Percentiles rank a stretch among this genome's conserved stretches.
These are phyloP conservation scores for Sherardia arvensis DNA, from an alignment of 257 asterid species.

Conservation along the genomic window DNA sequence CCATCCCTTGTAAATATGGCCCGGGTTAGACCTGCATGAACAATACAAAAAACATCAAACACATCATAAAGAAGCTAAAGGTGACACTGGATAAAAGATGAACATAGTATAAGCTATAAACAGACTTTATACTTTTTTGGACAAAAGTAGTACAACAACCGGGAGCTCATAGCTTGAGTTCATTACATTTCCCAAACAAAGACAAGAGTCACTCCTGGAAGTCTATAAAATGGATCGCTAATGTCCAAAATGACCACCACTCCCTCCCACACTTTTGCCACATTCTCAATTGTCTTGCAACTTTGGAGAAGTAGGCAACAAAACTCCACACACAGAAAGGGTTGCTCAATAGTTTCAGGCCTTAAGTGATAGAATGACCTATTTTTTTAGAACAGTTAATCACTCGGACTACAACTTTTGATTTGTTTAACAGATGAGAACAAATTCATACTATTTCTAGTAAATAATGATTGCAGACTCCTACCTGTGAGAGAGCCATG, in stretches of 20 bases:
- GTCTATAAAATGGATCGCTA: background rate
- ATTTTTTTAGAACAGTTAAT: no score
- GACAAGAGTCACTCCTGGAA: background rate
- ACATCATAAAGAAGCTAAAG: background rate
- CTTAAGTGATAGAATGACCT: background rate
- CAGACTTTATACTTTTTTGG: background rate
- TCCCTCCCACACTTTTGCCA: background rate
- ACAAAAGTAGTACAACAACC: background rate
- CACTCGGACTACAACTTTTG: background rate
- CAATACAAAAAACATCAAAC: conserved; percentile 22
- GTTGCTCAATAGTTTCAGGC: background rate
- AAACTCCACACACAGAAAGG: background rate
- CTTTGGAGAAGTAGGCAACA: background rate
- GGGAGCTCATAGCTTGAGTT: background rate
- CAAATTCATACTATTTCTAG: background rate
- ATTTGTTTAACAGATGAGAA: conserved; percentile 3
- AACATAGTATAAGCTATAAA: background rate
- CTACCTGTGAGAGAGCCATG: conserved; percentile 88
- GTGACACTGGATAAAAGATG: background rate
- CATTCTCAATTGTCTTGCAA: background rate
- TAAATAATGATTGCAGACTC: background rate
- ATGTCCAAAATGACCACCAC: background rate
- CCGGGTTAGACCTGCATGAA: conserved; percentile 66
- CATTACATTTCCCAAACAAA: background rate
- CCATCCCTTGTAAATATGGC: conserved; percentile 60